Evolutionary conservation across 2,329 filamentous ascomycete genomes (phyloP).

Genomic region (Xylariaceae sp.): DNA sequence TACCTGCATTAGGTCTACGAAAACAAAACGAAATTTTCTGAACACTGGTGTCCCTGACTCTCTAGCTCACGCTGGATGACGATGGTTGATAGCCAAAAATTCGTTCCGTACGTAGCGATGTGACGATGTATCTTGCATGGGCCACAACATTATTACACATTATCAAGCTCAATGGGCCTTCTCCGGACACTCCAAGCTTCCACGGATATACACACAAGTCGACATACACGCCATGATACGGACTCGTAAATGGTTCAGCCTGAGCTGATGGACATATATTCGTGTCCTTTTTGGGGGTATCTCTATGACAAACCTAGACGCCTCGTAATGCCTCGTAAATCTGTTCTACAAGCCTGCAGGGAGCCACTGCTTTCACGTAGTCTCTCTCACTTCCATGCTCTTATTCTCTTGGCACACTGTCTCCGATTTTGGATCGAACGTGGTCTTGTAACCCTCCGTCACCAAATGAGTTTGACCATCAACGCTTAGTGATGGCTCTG

Average conservation of each 20-base stretch:
- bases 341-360: background rate
- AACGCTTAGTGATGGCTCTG: slow-evolving; percentile 47
- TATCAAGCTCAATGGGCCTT: background rate
- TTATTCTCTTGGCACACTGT: slow-evolving; percentile 30
- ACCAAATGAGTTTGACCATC: slow-evolving; percentile 51
- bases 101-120: slow-evolving; percentile 22
- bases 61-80: slow-evolving; percentile 63
- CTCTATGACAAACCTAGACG: slow-evolving; percentile 15
- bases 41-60: slow-evolving; percentile 92
- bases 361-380: background rate
- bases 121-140: slow-evolving; percentile 26
- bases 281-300: slow-evolving; percentile 32
- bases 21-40: slow-evolving; percentile 62
- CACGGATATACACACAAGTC: background rate
- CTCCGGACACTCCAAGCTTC: background rate
- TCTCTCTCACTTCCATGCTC: slow-evolving; percentile 9
- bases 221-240: background rate
- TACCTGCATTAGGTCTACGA: slow-evolving; percentile 65
- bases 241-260: background rate
- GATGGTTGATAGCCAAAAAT: slow-evolving; percentile 91
- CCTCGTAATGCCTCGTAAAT: slow-evolving; percentile 25
- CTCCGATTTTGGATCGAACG: slow-evolving; percentile 41
- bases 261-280: background rate
- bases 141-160: background rate
- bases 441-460: slow-evolving; percentile 60